Evolutionary conservation across 495 filamentous ascomycete genomes (phyloP), one percentile per base, ranked within the genome.

Genomic region (Penicillium herquei): DNA sequence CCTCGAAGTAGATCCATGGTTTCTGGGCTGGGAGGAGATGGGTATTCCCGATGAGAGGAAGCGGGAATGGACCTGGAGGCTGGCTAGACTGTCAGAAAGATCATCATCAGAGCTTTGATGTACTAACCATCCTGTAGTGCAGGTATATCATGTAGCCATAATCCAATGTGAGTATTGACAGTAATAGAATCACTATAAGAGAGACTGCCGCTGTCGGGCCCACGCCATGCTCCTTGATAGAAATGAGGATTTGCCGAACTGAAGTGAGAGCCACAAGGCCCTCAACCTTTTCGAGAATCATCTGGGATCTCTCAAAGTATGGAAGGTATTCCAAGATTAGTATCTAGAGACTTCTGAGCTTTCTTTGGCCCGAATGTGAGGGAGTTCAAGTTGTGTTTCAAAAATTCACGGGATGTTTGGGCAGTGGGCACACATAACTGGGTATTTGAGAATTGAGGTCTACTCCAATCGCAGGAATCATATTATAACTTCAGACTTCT

Each of bases 1-100:
- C 58, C 46, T 87, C 84, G 55, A 87, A 86, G 68, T 83, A 83
- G 18, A 84, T 78, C 84, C 84, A 86, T 3, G 83, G 82, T 54
- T 86, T 86, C 32, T 67, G 76, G n/a, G 81, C 71, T 0, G 84
- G 84, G 1, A 86, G 70, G 41, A 75, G 71, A 47, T 77, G 80
- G 7, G 83, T 85, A 56, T 86, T 86, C 12, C 84, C 83, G 68
- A 64, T 81, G 68, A 62, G 3, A 12, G 59, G 59, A 0, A 62
- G 46, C 11, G 55, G 55, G 16, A 62, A 50, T 0, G 83, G 84
- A 0, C 83, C 83, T 11, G 83, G 84, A 2, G 82, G 84, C 84
- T 49, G 30, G 50, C 7, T 26, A 7, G 2, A 47, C 41, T 54
- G 16, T 47, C 40, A 17, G 7, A 16, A 6, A 11, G 34, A 16